Percentiles rank a stretch among this genome's conserved stretches.
These are phyloP conservation scores for Macadamia integrifolia DNA, from an alignment of 164 flowering plant genomes.

Conservation along the genomic window DNA sequence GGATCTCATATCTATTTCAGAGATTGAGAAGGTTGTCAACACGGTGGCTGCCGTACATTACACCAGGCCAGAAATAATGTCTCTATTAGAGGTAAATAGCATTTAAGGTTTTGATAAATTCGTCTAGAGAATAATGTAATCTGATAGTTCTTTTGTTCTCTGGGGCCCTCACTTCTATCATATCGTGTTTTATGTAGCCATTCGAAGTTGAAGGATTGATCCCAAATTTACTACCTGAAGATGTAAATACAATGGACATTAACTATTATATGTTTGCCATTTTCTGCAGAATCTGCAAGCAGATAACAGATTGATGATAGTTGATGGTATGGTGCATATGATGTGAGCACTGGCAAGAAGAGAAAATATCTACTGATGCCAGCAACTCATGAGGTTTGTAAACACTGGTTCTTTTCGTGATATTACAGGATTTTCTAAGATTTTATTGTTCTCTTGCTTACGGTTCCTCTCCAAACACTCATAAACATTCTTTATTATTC, in stretches of 20 bases:
- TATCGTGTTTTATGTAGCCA: neutral
- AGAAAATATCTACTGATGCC: neutral
- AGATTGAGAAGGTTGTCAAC: constrained; percentile 68
- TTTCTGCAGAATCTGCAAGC: constrained; percentile 59
- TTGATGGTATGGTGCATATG: constrained; percentile 53
- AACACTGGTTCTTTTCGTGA: neutral
- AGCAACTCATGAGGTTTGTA: neutral
- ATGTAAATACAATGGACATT: neutral
- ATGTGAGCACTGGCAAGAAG: constrained; percentile 26
- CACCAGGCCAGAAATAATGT: constrained; percentile 52
- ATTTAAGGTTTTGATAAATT: neutral
- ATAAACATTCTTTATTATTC: neutral
- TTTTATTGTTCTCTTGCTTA: neutral
- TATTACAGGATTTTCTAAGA: neutral
- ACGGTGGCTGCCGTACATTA: constrained; percentile 39
- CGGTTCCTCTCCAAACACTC: neutral
- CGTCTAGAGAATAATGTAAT: neutral
- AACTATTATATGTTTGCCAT: neutral
- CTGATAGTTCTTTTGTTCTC: neutral
- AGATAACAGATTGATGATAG: constrained; percentile 69
- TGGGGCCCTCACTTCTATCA: neutral
- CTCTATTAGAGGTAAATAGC: constrained; percentile 57
- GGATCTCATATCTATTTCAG: constrained; percentile 59
- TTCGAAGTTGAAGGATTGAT: neutral
- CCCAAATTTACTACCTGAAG: neutral